phyloP scores from a whole-genome alignment of 2,329 filamentous ascomycete genomes.

The Stemphylium vesicarium region DNA sequence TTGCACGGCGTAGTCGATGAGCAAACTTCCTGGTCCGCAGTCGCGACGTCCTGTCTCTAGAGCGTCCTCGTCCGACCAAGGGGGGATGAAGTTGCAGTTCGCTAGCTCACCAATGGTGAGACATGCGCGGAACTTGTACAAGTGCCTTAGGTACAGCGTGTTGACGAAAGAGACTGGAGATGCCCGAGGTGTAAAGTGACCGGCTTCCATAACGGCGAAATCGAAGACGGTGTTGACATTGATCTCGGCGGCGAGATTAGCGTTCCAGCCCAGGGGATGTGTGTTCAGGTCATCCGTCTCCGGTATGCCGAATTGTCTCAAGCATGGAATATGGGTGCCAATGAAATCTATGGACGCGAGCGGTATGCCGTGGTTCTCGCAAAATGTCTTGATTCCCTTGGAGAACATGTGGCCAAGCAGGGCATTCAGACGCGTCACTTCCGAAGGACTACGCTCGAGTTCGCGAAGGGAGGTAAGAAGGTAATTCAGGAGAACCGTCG shows the following conservation, averaged over 20 bases:
- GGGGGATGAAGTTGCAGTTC: constrained; percentile 66
- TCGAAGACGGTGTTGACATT: constrained; percentile 66
- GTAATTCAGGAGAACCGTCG: constrained; percentile 60
- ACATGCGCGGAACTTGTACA: constrained; percentile 63
- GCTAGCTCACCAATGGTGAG: constrained; percentile 68
- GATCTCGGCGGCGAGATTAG: constrained; percentile 61
- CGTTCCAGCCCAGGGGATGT: constrained; percentile 62
- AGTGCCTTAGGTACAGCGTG: constrained; percentile 62
- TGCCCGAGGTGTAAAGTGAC: constrained; percentile 62
- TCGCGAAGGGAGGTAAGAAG: constrained; percentile 65
- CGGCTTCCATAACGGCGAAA: constrained; percentile 64
- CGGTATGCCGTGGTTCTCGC: constrained; percentile 52
- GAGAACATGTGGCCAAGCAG: constrained; percentile 65
- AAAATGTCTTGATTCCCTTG: constrained; percentile 59
- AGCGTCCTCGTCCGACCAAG: constrained; percentile 50
- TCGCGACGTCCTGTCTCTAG: constrained; percentile 59
- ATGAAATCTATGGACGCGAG: constrained; percentile 60
- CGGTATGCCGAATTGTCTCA: constrained; percentile 1
- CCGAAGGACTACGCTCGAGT: constrained; percentile 60
- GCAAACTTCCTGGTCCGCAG: constrained; percentile 63
- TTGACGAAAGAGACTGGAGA: constrained; percentile 66
- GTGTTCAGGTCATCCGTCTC: constrained; percentile 42
- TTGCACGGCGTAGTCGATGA: constrained; percentile 64
- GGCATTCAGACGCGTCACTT: constrained; percentile 64
- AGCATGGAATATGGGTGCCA: constrained; percentile 64